A percentile compares a stretch with the other conserved stretches of the same genome.
Evolutionary conservation across 768 basidiomycete species (phyloP).

Genomic region (Suillus alpinus): DNA sequence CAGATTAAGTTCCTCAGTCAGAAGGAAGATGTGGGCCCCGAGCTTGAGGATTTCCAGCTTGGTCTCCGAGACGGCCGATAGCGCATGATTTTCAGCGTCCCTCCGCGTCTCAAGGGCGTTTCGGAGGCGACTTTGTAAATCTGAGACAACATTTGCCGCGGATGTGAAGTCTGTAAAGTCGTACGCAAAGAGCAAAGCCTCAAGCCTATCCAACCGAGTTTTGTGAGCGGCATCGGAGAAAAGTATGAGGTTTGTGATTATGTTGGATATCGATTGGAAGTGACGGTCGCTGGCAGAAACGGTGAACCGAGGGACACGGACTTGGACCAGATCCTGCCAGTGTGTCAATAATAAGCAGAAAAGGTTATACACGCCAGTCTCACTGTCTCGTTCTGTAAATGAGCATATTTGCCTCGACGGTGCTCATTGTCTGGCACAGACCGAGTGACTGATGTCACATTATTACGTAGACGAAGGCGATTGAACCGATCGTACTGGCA

Average conservation of each 20-base stretch:
- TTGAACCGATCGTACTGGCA: slow-evolving; percentile 96
- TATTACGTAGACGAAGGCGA: slow-evolving; percentile 77
- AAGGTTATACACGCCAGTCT: slow-evolving; percentile 12
- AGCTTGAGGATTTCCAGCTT: slow-evolving; percentile 62
- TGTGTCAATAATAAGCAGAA: slow-evolving; percentile 10
- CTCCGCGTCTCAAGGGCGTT: slow-evolving; percentile 53
- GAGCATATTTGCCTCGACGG: slow-evolving; percentile 31
- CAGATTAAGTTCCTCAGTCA: slow-evolving; percentile 76
- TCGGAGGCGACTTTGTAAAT: slow-evolving; percentile 72
- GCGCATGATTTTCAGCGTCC: slow-evolving; percentile 36
- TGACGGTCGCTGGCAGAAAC: slow-evolving; percentile 81
- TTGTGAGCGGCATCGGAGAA: slow-evolving; percentile 87
- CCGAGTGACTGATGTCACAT: slow-evolving; percentile 51
- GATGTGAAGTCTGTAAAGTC: slow-evolving; percentile 79
- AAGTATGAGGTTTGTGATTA: slow-evolving; percentile 84
- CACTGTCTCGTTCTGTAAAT: slow-evolving; percentile 67
- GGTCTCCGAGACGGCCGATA: slow-evolving; percentile 33
- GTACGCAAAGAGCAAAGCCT: slow-evolving; percentile 81
- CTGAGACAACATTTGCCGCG: slow-evolving; percentile 67
- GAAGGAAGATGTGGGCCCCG: slow-evolving; percentile 66
- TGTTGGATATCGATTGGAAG: slow-evolving; percentile 81
- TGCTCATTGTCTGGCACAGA: slow-evolving; percentile 36
- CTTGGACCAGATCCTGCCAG: slow-evolving; percentile 71
- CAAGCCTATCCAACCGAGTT: slow-evolving; percentile 70
- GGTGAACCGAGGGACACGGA: slow-evolving; percentile 83